Evolutionary conservation across 345 rosid genomes (phyloP).

Genomic region (Dipteronia sinensis): DNA sequence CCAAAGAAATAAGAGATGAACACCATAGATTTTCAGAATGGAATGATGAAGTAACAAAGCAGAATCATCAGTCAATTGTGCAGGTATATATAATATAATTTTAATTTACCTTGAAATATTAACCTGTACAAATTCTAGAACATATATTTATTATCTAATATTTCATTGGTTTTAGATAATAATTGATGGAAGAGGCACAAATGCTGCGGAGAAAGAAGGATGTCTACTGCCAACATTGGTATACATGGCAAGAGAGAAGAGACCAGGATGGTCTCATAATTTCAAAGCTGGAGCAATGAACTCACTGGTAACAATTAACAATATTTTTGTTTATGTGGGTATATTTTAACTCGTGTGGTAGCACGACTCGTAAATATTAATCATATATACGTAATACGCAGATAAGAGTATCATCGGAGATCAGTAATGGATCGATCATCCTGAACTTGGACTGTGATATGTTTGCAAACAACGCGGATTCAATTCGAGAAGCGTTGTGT

Average conservation of each 20-base stretch:
- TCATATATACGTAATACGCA: conserved; percentile 5
- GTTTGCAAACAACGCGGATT: conserved; percentile 46
- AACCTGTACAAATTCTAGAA: neutral
- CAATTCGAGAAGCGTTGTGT: conserved; percentile 48
- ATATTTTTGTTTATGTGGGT: too few relatives aligned
- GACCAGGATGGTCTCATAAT: conserved; percentile 42
- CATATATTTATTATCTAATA: neutral
- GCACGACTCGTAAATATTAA: too few relatives aligned
- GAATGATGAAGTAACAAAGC: conserved; percentile 18
- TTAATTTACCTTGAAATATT: too few relatives aligned
- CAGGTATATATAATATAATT: conserved; percentile 20
- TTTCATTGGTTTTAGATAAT: conserved; percentile 23
- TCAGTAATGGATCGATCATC: conserved; percentile 43
- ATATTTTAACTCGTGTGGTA: too few relatives aligned
- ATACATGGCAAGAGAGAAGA: conserved; percentile 51
- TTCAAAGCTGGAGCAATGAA: conserved; percentile 62
- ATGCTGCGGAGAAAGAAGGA: conserved; percentile 34
- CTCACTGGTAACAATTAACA: conserved; percentile 36
- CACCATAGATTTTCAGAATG: conserved; percentile 43
- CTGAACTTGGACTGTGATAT: conserved; percentile 54
- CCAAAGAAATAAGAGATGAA: conserved; percentile 22
- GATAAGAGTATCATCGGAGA: conserved; percentile 53
- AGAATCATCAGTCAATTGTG: conserved; percentile 36
- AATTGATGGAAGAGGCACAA: conserved; percentile 30
- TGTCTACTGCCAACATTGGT: conserved; percentile 41